Percentiles rank a stretch among this genome's conserved stretches.
Evolutionary conservation across 163 green algal genomes (phyloP).

Genomic region (Chloromonas sp.): DNA sequence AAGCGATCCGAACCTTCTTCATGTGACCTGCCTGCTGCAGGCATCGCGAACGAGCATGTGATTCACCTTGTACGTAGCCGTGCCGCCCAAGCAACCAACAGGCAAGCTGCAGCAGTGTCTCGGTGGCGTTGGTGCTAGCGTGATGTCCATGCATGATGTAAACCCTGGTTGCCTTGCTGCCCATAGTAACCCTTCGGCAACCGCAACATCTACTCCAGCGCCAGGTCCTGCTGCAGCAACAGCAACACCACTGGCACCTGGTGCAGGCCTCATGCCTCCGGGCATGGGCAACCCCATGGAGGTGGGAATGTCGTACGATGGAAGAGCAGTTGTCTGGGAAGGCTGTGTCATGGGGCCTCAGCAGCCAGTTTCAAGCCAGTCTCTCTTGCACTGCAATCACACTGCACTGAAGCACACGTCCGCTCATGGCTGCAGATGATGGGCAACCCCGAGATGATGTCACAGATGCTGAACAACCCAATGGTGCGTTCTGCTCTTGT

Average conservation of each 20-base stretch:
- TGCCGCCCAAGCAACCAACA: not conserved
- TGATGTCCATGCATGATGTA: not conserved
- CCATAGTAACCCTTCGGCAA: not conserved
- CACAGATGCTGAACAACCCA: slow-evolving; percentile 13
- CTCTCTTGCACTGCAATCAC: not conserved
- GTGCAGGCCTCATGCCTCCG: not conserved
- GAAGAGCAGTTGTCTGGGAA: too few species aligned
- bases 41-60: slow-evolving; percentile 60
- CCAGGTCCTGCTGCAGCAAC: not conserved
- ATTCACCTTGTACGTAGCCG: slow-evolving; percentile 58
- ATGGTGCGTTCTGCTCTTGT: not conserved
- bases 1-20: too few species aligned
- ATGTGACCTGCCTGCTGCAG: slow-evolving; percentile 25
- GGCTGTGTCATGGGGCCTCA: too few species aligned
- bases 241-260: slow-evolving; percentile 1
- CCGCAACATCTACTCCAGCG: not conserved
- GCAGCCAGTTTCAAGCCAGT: too few species aligned
- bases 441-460: slow-evolving; percentile 11
- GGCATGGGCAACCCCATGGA: not conserved
- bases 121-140: not conserved
- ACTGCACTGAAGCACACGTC: not conserved
- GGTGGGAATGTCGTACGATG: not conserved
- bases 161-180: not conserved
- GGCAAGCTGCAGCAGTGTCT: not conserved
- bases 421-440: not conserved